A percentile compares a stretch with the other conserved stretches of the same genome.
Conservation (phyloP, 192 early-diverging fungal genomes). For the Rhizophagus prolifer region DNA sequence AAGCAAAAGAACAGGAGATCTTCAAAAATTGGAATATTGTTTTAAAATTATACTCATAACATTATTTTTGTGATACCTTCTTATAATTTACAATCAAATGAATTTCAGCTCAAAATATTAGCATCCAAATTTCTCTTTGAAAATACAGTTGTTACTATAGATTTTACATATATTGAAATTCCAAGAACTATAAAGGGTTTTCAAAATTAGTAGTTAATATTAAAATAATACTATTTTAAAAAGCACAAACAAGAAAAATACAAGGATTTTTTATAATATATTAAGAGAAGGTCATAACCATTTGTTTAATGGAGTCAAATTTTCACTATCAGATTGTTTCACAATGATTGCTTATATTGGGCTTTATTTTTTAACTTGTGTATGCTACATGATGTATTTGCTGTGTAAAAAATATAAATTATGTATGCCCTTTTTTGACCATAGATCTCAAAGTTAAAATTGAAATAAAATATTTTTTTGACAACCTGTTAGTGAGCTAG, state of each 20-base stretch:
- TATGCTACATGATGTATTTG: too few relatives aligned
- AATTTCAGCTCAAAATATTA: constrained; percentile 22
- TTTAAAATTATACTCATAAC: constrained; percentile 17
- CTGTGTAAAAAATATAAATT: too few relatives aligned
- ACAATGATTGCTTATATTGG: background rate
- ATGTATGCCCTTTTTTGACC: too few relatives aligned
- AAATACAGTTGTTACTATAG: constrained; percentile 10
- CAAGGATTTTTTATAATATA: constrained; percentile 8
- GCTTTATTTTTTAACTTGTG: too few relatives aligned
- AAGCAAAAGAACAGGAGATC: constrained; percentile 17
- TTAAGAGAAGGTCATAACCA: constrained; percentile 14
- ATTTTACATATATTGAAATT: background rate
- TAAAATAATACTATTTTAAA: constrained; percentile 6
- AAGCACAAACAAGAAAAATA: constrained; percentile 22
- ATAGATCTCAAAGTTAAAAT: too few relatives aligned
- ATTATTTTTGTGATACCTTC: constrained; percentile 20
- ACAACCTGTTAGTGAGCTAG: too few relatives aligned
- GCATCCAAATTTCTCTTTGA: constrained; percentile 25
- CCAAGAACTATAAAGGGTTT: constrained; percentile 14
- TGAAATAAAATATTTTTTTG: too few relatives aligned
- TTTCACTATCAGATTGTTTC: too few relatives aligned
- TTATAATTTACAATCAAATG: constrained; percentile 13
- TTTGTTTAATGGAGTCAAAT: constrained; percentile 13
- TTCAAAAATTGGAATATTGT: constrained; percentile 14
- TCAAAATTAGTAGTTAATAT: constrained; percentile 14